These are phyloP conservation scores for Hymenoscyphus albidus DNA, from an alignment of 2,329 filamentous ascomycete species.

Conservation along the genomic window DNA sequence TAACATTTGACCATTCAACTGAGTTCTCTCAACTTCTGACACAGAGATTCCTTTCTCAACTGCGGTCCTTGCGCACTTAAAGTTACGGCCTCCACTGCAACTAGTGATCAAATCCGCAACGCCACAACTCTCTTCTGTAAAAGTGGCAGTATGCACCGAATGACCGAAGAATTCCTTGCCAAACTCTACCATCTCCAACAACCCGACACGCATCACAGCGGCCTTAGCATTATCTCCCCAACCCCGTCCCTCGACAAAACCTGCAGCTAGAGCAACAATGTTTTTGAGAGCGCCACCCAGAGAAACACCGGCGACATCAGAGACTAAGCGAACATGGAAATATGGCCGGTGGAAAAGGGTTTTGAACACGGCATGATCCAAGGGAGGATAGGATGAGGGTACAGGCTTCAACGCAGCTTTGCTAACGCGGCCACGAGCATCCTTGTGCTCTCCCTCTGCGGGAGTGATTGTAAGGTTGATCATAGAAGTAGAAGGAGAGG, in stretches of 20 bases:
- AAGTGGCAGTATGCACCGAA: slow-evolving; percentile 76
- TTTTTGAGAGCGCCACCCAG: slow-evolving; percentile 95
- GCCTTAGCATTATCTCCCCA: slow-evolving; percentile 99
- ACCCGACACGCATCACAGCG: slow-evolving; percentile 94
- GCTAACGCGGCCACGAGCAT: slow-evolving; percentile 62
- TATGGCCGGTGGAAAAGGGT: slow-evolving; percentile 92
- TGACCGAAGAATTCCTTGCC: slow-evolving; percentile 89
- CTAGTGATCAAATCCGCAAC: slow-evolving; percentile 95
- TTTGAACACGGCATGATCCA: slow-evolving; percentile 80
- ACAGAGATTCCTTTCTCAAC: slow-evolving; percentile 76
- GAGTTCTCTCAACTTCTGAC: slow-evolving; percentile 80
- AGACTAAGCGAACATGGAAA: slow-evolving; percentile 93
- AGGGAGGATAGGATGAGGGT: slow-evolving; percentile 76
- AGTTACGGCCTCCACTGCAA: slow-evolving; percentile 88
- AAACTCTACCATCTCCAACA: slow-evolving; percentile 95
- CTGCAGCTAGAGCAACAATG: slow-evolving; percentile 88
- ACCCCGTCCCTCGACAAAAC: slow-evolving; percentile 90
- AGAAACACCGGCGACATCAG: slow-evolving; percentile 94
- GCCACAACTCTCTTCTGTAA: slow-evolving; percentile 94
- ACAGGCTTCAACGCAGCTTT: slow-evolving; percentile 70
- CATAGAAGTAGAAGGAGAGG: slow-evolving; percentile 44
- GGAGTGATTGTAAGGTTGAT: slow-evolving; percentile 48
- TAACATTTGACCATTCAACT: slow-evolving; percentile 94
- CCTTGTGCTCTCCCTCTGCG: slow-evolving; percentile 55
- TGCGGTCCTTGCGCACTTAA: slow-evolving; percentile 85